Evolutionary conservation across 2,329 filamentous ascomycete species (phyloP).

Genomic region (Epichloe gansuensis): DNA sequence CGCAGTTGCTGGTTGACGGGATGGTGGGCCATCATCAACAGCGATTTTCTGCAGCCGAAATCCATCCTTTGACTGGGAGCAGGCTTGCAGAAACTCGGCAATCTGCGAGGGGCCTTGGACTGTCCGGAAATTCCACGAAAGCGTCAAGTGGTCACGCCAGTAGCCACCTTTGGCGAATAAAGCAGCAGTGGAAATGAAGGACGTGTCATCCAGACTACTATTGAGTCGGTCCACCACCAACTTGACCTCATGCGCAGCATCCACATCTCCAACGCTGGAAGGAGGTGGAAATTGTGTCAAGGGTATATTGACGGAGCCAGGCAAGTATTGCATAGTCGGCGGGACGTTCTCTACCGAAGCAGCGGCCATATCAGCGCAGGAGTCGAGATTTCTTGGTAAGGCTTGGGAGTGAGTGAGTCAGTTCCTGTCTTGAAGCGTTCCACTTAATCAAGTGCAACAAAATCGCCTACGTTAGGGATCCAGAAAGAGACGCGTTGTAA

Average conservation of each 20-base stretch:
- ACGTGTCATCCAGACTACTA: constrained; percentile 20
- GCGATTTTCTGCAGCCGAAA: constrained; percentile 30
- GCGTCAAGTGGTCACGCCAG: constrained; percentile 45
- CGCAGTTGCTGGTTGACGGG: constrained; percentile 29
- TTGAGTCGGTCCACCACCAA: constrained; percentile 29
- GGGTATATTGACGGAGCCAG: constrained; percentile 42
- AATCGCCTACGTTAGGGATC: no score
- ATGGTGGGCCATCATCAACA: constrained; percentile 31
- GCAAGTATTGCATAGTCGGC: constrained; percentile 9
- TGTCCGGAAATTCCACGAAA: constrained; percentile 44
- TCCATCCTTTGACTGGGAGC: constrained; percentile 20
- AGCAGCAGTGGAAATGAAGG: constrained; percentile 20
- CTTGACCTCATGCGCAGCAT: constrained; percentile 25
- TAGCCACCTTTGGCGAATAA: constrained; percentile 35
- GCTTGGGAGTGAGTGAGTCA: not conserved
- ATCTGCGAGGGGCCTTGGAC: constrained; percentile 31
- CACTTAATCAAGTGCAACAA: no score
- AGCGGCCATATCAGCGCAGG: not conserved
- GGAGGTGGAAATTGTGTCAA: constrained; percentile 29
- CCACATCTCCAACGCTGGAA: constrained; percentile 14
- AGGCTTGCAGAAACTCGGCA: constrained; percentile 22
- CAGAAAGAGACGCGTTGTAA: no score
- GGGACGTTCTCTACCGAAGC: not conserved
- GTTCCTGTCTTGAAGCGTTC: no score
- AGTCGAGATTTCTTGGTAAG: not conserved